Conservation (phyloP, 2,329 filamentous ascomycete species). For the Penicillium crustosum region DNA sequence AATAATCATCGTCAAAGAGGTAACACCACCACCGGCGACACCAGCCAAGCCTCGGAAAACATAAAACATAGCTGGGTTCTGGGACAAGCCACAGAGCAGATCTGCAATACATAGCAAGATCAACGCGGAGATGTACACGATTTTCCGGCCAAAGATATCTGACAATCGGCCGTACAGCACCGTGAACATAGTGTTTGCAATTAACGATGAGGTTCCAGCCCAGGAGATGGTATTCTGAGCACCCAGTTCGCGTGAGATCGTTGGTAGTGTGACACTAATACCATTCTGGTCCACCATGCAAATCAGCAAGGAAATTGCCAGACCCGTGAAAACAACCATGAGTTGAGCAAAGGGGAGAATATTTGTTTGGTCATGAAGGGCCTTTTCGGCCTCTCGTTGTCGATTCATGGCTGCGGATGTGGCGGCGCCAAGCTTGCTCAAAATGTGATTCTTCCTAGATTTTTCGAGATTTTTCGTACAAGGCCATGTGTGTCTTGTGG, state of each 20-base stretch:
- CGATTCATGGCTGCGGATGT: conserved; percentile 28
- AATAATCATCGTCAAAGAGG: conserved; percentile 61
- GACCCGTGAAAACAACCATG: conserved; percentile 50
- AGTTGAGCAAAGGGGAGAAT: conserved; percentile 53
- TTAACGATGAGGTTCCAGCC: conserved; percentile 68
- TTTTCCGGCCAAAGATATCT: conserved; percentile 62
- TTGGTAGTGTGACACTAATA: conserved; percentile 55
- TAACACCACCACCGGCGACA: conserved; percentile 62
- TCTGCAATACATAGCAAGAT: conserved; percentile 57
- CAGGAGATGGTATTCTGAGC: conserved; percentile 59
- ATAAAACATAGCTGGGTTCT: conserved; percentile 59
- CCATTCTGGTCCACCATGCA: conserved; percentile 60
- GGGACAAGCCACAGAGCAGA: conserved; percentile 59
- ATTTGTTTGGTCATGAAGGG: conserved; percentile 58
- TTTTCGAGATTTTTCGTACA: background rate
- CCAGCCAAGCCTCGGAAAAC: conserved; percentile 61
- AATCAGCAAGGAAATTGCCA: conserved; percentile 56
- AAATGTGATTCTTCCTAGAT: background rate
- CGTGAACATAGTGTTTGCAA: conserved; percentile 65
- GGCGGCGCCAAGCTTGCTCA: background rate
- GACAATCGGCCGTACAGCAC: conserved; percentile 64
- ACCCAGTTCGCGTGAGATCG: conserved; percentile 51
- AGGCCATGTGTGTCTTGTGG: background rate
- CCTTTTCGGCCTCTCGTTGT: conserved; percentile 45
- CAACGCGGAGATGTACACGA: conserved; percentile 56